A percentile compares a stretch with the other conserved stretches of the same genome.
These are phyloP conservation scores for Paraphaeosphaeria minitans DNA, from an alignment of 2,329 filamentous ascomycete species.

Conservation along the genomic window DNA sequence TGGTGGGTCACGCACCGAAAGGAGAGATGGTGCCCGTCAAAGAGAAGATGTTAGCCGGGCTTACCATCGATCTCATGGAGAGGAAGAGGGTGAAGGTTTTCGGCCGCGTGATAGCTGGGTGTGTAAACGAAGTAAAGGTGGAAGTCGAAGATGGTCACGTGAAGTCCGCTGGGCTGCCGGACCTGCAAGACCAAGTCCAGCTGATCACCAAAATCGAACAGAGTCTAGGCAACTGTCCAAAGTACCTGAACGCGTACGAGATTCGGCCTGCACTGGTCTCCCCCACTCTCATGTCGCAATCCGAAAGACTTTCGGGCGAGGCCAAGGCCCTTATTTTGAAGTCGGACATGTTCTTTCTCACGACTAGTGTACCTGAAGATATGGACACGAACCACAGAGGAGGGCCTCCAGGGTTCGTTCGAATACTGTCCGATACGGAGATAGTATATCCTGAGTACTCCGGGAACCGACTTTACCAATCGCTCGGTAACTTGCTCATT, in stretches of 20 bases:
- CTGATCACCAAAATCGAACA: conserved; percentile 72
- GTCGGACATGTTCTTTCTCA: conserved; percentile 80
- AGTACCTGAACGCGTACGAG: conserved; percentile 79
- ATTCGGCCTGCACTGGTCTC: conserved; percentile 62
- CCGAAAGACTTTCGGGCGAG: conserved; percentile 55
- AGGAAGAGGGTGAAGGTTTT: conserved; percentile 75
- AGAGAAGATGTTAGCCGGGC: conserved; percentile 63
- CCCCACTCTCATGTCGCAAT: conserved; percentile 58
- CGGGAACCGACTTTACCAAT: conserved; percentile 83
- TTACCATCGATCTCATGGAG: conserved; percentile 68
- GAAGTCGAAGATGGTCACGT: conserved; percentile 33
- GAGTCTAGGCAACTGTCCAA: conserved; percentile 81
- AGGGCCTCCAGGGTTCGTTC: conserved; percentile 74
- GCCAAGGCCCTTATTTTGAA: conserved; percentile 65
- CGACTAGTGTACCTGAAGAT: conserved; percentile 64
- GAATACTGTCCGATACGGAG: conserved; percentile 66
- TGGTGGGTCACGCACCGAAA: conserved; percentile 58
- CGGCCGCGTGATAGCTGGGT: conserved; percentile 70
- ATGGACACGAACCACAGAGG: conserved; percentile 89
- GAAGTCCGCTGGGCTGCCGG: conserved; percentile 19
- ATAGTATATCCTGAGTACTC: conserved; percentile 84
- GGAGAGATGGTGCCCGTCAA: conserved; percentile 50
- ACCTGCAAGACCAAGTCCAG: conserved; percentile 52
- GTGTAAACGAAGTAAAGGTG: conserved; percentile 50
- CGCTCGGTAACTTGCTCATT: conserved; percentile 73